Conservation (phyloP, 768 basidiomycete genomes). For the Russula dissimulans region DNA sequence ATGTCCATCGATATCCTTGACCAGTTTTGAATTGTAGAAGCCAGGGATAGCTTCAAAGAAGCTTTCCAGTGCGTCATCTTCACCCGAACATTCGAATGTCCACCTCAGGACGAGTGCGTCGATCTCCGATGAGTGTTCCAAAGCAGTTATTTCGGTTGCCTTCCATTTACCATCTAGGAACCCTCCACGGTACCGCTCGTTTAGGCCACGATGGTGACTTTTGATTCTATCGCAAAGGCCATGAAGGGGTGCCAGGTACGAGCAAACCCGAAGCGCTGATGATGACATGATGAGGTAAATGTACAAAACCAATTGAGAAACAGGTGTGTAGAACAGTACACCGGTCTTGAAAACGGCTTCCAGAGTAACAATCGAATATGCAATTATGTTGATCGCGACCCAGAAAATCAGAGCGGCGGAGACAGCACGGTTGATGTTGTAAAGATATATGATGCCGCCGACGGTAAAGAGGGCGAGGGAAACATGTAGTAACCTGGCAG, state of each 20-base stretch:
- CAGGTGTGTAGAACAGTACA: not conserved
- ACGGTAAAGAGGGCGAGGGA: not conserved
- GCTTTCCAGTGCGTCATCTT: not conserved
- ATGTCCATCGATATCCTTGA: no score
- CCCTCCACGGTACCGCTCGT: not conserved
- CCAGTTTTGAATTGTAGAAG: not conserved
- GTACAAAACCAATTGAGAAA: not conserved
- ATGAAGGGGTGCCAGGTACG: not conserved
- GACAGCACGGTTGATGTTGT: not conserved
- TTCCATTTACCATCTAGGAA: not conserved
- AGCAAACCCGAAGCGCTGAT: not conserved
- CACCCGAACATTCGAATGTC: not conserved
- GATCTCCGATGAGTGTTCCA: not conserved
- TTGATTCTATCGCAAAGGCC: not conserved
- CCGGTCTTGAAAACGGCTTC: no score
- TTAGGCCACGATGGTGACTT: not conserved
- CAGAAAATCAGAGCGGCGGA: not conserved
- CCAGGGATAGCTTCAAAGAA: constrained; percentile 2
- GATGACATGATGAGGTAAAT: not conserved
- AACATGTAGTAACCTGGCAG: not conserved
- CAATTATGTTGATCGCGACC: not conserved
- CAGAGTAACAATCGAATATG: not conserved
- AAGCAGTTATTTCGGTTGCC: not conserved
- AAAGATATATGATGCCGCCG: not conserved
- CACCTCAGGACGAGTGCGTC: not conserved